Conservation (phyloP, 1,139 yeast species). For the Yamadazyma pseudoaaseri region DNA sequence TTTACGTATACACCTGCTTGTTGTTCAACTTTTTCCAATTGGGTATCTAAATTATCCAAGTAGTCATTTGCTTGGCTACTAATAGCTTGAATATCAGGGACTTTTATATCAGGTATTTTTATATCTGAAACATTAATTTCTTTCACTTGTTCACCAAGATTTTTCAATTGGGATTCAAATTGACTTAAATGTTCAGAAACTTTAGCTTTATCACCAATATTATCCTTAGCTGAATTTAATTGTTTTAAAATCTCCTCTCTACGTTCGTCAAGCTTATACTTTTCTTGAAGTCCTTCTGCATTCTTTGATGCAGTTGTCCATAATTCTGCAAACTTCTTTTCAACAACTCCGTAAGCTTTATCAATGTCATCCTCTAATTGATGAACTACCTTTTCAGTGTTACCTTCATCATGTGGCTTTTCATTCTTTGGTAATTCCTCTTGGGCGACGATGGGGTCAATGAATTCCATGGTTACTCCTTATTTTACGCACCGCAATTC, state of each 20-base stretch:
- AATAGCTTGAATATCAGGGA: constrained; percentile 21
- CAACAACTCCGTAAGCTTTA: constrained; percentile 46
- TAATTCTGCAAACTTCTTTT: constrained; percentile 37
- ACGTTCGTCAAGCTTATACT: constrained; percentile 41
- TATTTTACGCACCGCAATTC: background rate
- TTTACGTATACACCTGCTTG: constrained; percentile 59
- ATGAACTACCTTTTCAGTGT: constrained; percentile 48
- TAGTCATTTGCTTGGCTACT: constrained; percentile 51
- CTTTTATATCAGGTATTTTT: constrained; percentile 15
- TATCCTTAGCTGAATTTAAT: constrained; percentile 30
- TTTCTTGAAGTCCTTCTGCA: constrained; percentile 32
- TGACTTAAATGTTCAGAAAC: constrained; percentile 26
- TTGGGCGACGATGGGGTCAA: constrained; percentile 28
- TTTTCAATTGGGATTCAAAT: constrained; percentile 33
- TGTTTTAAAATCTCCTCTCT: constrained; percentile 34
- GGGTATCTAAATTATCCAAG: constrained; percentile 65
- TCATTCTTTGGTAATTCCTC: constrained; percentile 13
- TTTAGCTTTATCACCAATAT: constrained; percentile 24
- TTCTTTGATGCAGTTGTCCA: constrained; percentile 38
- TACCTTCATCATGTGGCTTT: constrained; percentile 15
- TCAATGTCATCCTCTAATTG: constrained; percentile 55
- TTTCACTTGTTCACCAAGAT: constrained; percentile 13
- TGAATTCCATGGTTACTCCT: constrained; percentile 27
- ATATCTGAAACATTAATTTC: constrained; percentile 11
- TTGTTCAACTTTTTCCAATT: constrained; percentile 65